Evolutionary conservation across 306 rosid genomes (phyloP), one percentile per base, ranked within the genome.

Genomic region (Senna siamea): DNA sequence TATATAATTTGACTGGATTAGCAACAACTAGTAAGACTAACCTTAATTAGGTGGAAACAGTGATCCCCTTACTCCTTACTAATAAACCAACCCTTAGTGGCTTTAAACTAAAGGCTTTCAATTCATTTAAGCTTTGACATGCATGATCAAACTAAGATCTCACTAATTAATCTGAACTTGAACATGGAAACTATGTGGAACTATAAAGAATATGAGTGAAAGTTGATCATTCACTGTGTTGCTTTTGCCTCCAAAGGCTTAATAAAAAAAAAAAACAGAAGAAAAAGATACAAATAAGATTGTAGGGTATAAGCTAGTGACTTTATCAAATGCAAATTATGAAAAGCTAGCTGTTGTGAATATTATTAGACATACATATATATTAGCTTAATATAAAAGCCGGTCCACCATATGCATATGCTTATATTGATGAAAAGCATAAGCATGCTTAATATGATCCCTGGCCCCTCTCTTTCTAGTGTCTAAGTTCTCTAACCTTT

Each of bases 261-360:
- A 34, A 44, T 55, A 46, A n/a, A n/a, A 18, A 47, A 67, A 22
- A 10, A 54, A 23, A 52, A 52, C 26, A 47, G 41, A 40, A 46
- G 20, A 54, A 32, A 56, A 28, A 54, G 32, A 44, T 13, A 6
- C 0, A 17, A 1, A n/a, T 50, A n/a, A 26, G 5, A 4, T 20
- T 47, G 68, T 35, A 58, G 57, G 79, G 79, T 44, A 43, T 57
- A 32, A 51, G 58, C 34, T 12, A 6, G 26, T 55, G 7, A 55
- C 30, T 73, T 15, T 64, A 60, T 64, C 11, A 65, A 19, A 67
- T 22, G 22, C 38, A 50, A 30, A n/a, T 40, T 23, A 22, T 13
- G 37, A 46, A 79, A 67, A 67, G 44, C n/a, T 10, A 67, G 54
- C 20, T 10, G 65, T 56, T 58, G 20, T 76, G 61, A 44, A 72